Evolutionary conservation across 441 rosid genomes (phyloP).

Genomic region (Geranium incanum): DNA sequence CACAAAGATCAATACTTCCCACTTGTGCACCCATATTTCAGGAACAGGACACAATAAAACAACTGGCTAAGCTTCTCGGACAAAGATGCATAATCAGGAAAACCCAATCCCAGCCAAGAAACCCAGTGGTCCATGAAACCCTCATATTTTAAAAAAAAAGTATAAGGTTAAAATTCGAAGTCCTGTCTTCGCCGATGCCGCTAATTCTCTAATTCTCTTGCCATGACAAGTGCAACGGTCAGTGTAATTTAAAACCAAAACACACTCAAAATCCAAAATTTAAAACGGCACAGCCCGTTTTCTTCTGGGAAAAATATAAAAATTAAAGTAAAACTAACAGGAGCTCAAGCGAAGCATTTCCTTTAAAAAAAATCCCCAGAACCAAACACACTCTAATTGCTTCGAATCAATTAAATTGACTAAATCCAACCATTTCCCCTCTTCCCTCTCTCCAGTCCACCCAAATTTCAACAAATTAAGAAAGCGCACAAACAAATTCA

Average conservation of each 20-base stretch:
- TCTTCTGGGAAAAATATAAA: background rate
- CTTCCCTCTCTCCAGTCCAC: background rate
- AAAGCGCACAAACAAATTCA: constrained; percentile 19
- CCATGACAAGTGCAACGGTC: background rate
- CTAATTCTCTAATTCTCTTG: background rate
- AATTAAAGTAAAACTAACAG: background rate
- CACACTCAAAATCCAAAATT: background rate
- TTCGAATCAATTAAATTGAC: background rate
- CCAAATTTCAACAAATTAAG: background rate
- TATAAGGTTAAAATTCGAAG: background rate
- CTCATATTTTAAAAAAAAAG: constrained; percentile 10
- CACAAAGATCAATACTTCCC: background rate
- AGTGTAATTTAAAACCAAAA: background rate
- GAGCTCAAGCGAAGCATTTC: background rate
- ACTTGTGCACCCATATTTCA: constrained; percentile 4
- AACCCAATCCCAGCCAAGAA: constrained; percentile 4
- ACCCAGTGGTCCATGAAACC: constrained; percentile 30
- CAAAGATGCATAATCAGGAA: constrained; percentile 5
- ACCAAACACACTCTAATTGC: background rate
- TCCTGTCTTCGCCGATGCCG: background rate
- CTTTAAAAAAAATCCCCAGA: background rate
- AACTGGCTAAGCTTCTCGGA: constrained; percentile 2
- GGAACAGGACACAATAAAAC: background rate
- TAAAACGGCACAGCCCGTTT: background rate
- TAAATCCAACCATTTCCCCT: no score